phyloP scores from a whole-genome alignment of 306 rosid genomes.

The Vigna unguiculata region DNA sequence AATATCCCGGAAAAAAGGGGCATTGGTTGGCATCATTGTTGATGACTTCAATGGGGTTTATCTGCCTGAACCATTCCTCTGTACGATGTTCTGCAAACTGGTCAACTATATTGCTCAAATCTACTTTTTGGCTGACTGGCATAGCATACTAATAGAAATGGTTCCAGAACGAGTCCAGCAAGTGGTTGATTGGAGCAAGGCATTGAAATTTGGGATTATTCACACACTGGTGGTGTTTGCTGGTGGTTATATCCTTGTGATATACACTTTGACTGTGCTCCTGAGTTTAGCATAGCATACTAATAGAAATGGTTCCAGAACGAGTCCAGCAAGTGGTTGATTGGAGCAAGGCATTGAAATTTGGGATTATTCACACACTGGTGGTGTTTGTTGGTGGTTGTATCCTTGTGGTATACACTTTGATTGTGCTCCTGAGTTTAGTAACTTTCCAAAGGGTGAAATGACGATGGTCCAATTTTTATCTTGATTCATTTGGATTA shows the following conservation, averaged over 20 bases:
- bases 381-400: conserved; percentile 38
- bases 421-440: conserved; percentile 30
- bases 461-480: conserved; percentile 31
- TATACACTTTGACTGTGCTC: conserved; percentile 26
- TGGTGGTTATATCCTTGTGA: conserved; percentile 43
- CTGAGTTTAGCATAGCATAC: conserved; percentile 38
- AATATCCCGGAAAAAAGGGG: conserved; percentile 25
- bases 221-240: conserved; percentile 14
- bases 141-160: conserved; percentile 34
- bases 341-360: conserved; percentile 34
- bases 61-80: conserved; percentile 40
- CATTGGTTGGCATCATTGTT: conserved; percentile 24
- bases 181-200: conserved; percentile 25
- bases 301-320: conserved; percentile 29
- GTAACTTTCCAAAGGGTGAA: conserved; percentile 38
- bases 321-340: conserved; percentile 23
- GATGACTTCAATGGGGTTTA: conserved; percentile 37
- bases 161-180: conserved; percentile 26
- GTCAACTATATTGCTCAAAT: conserved; percentile 30
- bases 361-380: conserved; percentile 16
- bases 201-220: conserved; percentile 35
- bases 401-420: conserved; percentile 35
- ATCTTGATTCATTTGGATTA: conserved; percentile 36
- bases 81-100: conserved; percentile 35
- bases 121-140: conserved; percentile 35